Evolutionary conservation across 2,329 filamentous ascomycete species (phyloP), one percentile per base, ranked within the genome.

Genomic region (Phialophora chinensis): DNA sequence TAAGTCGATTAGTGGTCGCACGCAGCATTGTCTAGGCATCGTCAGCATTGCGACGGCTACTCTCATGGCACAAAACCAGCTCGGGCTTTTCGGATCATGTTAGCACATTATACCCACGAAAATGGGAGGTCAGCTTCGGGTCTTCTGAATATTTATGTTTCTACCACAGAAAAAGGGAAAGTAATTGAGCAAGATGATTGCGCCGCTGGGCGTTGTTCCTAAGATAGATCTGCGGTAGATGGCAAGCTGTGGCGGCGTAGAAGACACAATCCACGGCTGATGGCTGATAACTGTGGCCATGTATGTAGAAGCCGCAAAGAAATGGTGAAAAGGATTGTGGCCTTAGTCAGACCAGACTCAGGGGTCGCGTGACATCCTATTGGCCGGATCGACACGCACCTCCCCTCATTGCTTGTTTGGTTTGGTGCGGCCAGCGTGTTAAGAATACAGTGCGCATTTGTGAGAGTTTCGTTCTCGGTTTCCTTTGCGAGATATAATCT

Each of bases 371-470:
- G 11, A 20, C 27, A 17, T 44, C 20, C 59, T 38, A 65, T 65
- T 65, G 63, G 63, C 55, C 12, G 20, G 49, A 20, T 38, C 23
- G 29, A 53, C 27, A 60, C 33, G 38, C 58, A 23, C 47, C 27
- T 59, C 56, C 50, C 52, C 49, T 53, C 60, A 55, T 23, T 60
- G 38, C 38, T 20, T n/a, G n/a, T 20, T 29, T 25, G 29, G 23
- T 29, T 29, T 42, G 38, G 60, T 55, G 35, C 53, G 53, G 67
- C 62, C 67, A 69, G 67, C 67, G 67, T 69, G 67, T 69, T 69
- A 69, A 67, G 50, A 66, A 60, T 53, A 60, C 10, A 49, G 27
- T 27, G 23, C 58, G 65, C 33, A 53, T 38, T 61, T 42, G 27
- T 50, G 44, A 38, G 54, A 29, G 17, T 42, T 14, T 59, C 59